Evolutionary conservation across 495 filamentous ascomycete genomes (phyloP).

Genomic region (Lasiosphaeria miniovina): DNA sequence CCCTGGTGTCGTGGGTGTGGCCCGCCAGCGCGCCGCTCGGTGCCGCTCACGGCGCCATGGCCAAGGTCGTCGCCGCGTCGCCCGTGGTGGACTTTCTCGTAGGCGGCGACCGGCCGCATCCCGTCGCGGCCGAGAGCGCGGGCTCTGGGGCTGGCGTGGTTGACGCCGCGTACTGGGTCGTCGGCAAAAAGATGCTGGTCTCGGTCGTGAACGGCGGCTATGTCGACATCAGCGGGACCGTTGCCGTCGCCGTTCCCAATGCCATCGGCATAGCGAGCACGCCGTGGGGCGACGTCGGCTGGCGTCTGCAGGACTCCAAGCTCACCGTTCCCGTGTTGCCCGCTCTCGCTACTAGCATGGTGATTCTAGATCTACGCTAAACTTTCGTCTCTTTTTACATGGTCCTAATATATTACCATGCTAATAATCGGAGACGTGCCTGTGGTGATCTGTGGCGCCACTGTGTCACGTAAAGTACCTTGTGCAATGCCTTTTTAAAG

Average conservation of each 20-base stretch:
- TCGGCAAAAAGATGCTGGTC: constrained; percentile 36
- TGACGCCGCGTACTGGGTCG: constrained; percentile 46
- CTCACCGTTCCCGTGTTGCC: constrained; percentile 21
- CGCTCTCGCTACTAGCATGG: constrained; percentile 25
- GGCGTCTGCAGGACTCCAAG: constrained; percentile 21
- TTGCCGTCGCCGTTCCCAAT: constrained; percentile 27
- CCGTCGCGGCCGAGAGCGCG: constrained; percentile 2
- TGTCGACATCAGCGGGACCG: constrained; percentile 18
- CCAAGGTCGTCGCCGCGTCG: constrained; percentile 37
- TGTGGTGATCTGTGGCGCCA: no score
- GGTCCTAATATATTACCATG: no score
- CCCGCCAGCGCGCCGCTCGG: constrained; percentile 44
- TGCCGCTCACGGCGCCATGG: constrained; percentile 43
- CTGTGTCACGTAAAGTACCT: no score
- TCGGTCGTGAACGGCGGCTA: constrained; percentile 44
- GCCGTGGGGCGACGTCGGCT: constrained; percentile 24
- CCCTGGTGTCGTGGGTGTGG: constrained; percentile 51
- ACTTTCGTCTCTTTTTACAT: neutral
- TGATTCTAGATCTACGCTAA: constrained; percentile 20
- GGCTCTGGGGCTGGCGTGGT: constrained; percentile 22
- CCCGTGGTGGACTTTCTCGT: constrained; percentile 45
- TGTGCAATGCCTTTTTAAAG: no score
- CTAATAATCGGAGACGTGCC: no score
- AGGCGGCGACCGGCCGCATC: constrained; percentile 28
- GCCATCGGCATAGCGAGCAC: constrained; percentile 17